Base-by-base conservation (phyloP, 768 basidiomycete species). In the Kwoniella sp. region DNA sequence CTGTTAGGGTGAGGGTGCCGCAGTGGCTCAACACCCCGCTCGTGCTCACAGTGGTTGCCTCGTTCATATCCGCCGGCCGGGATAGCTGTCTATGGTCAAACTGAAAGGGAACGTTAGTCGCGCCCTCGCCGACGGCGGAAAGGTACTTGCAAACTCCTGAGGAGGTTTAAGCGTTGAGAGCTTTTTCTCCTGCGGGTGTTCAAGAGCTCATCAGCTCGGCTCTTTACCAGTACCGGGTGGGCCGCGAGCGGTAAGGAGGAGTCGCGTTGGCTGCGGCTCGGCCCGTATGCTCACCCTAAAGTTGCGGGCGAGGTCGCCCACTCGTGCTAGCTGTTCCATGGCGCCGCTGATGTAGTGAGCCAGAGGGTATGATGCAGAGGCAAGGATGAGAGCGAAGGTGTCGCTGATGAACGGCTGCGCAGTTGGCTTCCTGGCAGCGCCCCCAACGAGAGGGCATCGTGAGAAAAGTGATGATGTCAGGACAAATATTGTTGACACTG, bases 31-130 rank as follows among this genome's bases (percentile, higher is more conserved):
- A n/a, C n/a, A n/a, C n/a, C n/a, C n/a, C n/a, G n/a, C n/a, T 36
- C 19, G 34, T 3, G 23, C 66, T 56, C 37, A 74, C 73, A 19
- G 62, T 58, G 8, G 73, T 75, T 6, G 67, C 65, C 42, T 75
- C 73, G 49, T 71, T 73, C 50, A 75, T 57, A 42, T 75, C 71
- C n/a, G 60, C 64, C 19, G 72, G 72, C 39, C 73, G 46, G 15
- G 70, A 72, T 14, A 75, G 51, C 40, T 71, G 67, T 17, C 69
- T 63, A 44, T 72, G 69, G 45, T 75, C 73, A 53, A 75, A 75
- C 73, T 74, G 41, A 15, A 7, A 10, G 12, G 22, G 23, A 15
- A 12, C 33, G 31, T 7, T 6, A 28, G 14, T 46, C 42, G 59
- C 40, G 19, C 32, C 20, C 26, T 17, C 27, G 23, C 29, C 12